These are phyloP conservation scores for Hippophae rhamnoides DNA, from an alignment of 306 rosid species.

Conservation along the genomic window DNA sequence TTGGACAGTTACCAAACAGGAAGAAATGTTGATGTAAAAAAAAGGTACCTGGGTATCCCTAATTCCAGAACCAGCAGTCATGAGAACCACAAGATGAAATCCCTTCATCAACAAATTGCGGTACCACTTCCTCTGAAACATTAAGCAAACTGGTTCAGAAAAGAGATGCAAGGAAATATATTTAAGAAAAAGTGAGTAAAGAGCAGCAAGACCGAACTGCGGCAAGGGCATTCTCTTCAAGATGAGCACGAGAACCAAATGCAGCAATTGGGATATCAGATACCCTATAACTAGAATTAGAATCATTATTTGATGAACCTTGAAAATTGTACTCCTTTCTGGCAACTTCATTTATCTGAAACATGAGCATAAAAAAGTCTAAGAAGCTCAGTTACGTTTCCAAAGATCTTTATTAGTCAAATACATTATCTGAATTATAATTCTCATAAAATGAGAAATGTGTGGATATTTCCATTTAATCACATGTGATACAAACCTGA, in stretches of 20 bases:
- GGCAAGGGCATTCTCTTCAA: constrained; percentile 88
- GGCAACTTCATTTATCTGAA: constrained; percentile 56
- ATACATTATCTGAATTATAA: constrained; percentile 8
- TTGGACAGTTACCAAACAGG: constrained; percentile 8
- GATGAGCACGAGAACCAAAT: constrained; percentile 96
- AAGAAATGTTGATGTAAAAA: constrained; percentile 2
- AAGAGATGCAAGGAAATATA: constrained; percentile 5
- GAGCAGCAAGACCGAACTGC: constrained; percentile 44
- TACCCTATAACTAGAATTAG: constrained; percentile 44
- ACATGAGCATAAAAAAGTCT: constrained; percentile 14
- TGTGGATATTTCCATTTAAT: not conserved
- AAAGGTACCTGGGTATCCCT: constrained; percentile 82
- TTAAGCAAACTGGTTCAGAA: constrained; percentile 24
- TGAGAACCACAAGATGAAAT: constrained; percentile 87
- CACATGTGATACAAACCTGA: constrained; percentile 38
- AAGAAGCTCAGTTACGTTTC: too few relatives aligned
- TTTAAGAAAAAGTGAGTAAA: constrained; percentile 1
- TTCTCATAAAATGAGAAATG: not conserved
- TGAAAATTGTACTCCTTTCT: constrained; percentile 31
- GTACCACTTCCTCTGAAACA: constrained; percentile 79
- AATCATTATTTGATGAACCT: constrained; percentile 37
- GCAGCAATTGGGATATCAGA: constrained; percentile 75
- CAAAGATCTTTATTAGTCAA: not conserved
- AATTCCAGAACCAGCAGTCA: constrained; percentile 92
- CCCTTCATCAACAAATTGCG: constrained; percentile 97